phyloP scores from a whole-genome alignment of 441 rosid species.

The Mallotus japonicus region DNA sequence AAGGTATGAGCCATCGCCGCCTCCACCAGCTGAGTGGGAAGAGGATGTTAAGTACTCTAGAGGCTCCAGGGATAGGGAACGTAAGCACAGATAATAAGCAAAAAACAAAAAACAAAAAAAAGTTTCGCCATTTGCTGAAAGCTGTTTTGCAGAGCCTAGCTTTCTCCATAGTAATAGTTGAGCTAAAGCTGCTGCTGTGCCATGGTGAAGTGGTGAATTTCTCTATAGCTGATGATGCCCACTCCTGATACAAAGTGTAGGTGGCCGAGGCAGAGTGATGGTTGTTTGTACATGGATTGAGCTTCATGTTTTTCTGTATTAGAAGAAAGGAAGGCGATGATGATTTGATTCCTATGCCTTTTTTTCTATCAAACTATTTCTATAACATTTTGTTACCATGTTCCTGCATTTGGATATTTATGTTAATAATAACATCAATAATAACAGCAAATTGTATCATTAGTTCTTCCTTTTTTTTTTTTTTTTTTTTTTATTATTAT shows the following conservation, averaged over 20 bases:
- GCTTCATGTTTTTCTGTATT: too few species aligned
- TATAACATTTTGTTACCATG: too few species aligned
- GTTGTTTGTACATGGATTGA: not conserved
- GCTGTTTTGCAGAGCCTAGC: not conserved
- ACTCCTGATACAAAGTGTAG: too few species aligned
- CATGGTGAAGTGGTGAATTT: too few species aligned
- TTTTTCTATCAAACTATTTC: not conserved
- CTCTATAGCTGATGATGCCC: too few species aligned
- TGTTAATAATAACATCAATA: too few species aligned
- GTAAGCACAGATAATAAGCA: constrained; percentile 35
- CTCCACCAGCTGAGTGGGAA: constrained; percentile 44
- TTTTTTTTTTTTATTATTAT: too few species aligned
- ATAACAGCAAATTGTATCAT: too few species aligned
- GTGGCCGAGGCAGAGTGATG: not conserved
- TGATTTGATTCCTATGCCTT: not conserved
- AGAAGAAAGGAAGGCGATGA: not conserved
- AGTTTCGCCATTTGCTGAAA: not conserved
- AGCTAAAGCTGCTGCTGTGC: too few species aligned
- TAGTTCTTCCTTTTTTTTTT: too few species aligned
- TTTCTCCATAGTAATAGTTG: not conserved
- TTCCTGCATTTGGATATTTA: too few species aligned
- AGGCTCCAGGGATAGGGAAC: constrained; percentile 34
- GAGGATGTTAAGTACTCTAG: constrained; percentile 42
- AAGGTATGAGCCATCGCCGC: constrained; percentile 70
- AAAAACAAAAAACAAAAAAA: too few species aligned